Percentiles rank a stretch among this genome's conserved stretches.
phyloP scores from a whole-genome alignment of 169 alveolate species.

The Plasmodium gaboni region DNA sequence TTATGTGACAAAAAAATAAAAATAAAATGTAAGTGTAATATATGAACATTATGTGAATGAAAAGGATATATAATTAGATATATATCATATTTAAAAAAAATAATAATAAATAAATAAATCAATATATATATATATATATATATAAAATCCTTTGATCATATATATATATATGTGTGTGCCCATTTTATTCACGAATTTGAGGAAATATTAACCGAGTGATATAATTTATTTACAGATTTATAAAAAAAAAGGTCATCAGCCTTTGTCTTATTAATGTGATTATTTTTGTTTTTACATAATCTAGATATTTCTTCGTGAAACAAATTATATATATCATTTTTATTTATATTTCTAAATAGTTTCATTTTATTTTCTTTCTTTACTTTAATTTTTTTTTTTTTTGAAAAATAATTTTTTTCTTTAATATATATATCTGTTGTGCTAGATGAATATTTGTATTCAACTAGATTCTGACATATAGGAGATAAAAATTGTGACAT shows the following conservation, averaged over 20 bases:
- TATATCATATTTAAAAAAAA: neutral
- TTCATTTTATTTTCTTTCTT: conserved; percentile 72
- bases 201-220: conserved; percentile 11
- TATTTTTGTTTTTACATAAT: conserved; percentile 35
- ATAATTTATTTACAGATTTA: conserved; percentile 62
- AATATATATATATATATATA: neutral
- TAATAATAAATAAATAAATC: neutral
- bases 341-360: conserved; percentile 61
- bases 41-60: too few species aligned
- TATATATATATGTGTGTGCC: neutral
- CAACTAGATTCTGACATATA: conserved; percentile 12
- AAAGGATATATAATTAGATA: neutral
- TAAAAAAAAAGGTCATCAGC: conserved; percentile 70
- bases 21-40: too few species aligned
- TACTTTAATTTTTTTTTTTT: conserved; percentile 54
- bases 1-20: too few species aligned
- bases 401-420: conserved; percentile 54
- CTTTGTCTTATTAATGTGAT: conserved; percentile 35
- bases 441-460: conserved; percentile 53
- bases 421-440: conserved; percentile 44
- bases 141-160: neutral
- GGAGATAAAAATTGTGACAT: too few species aligned
- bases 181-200: neutral
- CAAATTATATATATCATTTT: conserved; percentile 63
- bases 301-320: conserved; percentile 59